Base-by-base conservation (phyloP, 2,329 filamentous ascomycete species). In the Hawksworthiomyces lignivorus region DNA sequence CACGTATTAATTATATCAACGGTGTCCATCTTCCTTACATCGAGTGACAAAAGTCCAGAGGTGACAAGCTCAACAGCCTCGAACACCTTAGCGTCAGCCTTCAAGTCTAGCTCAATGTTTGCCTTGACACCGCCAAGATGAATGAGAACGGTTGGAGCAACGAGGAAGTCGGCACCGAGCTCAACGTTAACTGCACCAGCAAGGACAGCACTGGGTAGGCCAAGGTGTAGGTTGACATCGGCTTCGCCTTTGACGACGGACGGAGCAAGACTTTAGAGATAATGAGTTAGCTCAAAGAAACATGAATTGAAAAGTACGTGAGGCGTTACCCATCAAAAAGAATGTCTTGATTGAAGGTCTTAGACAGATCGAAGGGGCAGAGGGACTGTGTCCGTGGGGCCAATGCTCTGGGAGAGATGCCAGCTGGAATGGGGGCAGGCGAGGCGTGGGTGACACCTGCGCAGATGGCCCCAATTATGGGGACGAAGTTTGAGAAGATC, bases 101-200 rank as follows among this genome's bases (percentile, higher is more conserved):
- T 39, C 17, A 58, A 32, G 36, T 54, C 52, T 14, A 57, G 29
- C 46, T 56, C 48, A 15, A 58, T 30, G 50, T 54, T 50, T 21
- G 51, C 51, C 48, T 52, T 30, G 31, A 58, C 32, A n/a, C 54
- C 55, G n/a, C 50, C 48, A 2, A 58, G 52, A 44, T 51, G 37
- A 36, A 55, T 26, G 15, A 18, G 40, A 19, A 54, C 15, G 8
- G 37, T 50, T 22, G 52, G 51, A 5, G 44, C 36, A 19, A 39
- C 18, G 24, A 51, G 26, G 42, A 55, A 52, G 30, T 47, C 41
- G 31, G 46, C 29, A 27, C 22, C 31, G 3, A 53, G 40, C 27
- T 42, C 29, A 19, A 55, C 32, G 15, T 47, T 32, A 22, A 55
- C 44, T 36, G 30, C 38, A 18, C 53, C 53, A 4, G 20, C 18